Conservation (phyloP, 1,139 yeast species). For the Groenewaldozyma sp. region DNA sequence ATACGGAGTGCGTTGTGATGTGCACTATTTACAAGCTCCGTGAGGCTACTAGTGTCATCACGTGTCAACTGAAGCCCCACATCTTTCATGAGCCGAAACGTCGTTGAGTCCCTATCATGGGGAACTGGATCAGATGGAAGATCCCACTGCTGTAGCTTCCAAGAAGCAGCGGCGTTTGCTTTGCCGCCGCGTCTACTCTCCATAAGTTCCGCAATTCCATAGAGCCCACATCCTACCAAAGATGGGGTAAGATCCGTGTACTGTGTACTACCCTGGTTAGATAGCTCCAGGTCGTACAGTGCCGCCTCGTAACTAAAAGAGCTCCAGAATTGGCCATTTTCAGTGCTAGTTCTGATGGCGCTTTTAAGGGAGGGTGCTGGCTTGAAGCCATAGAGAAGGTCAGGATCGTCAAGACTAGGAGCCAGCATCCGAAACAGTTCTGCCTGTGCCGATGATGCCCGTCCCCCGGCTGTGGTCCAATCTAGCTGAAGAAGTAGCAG, state of each 20-base stretch:
- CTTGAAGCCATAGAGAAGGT: slow-evolving; percentile 55
- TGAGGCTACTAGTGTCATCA: background rate
- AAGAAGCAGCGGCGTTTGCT: slow-evolving; percentile 41
- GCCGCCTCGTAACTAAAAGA: slow-evolving; percentile 49
- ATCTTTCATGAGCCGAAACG: slow-evolving; percentile 41
- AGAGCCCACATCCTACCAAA: slow-evolving; percentile 40
- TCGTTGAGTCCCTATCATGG: slow-evolving; percentile 33
- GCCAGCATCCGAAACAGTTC: slow-evolving; percentile 25
- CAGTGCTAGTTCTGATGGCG: slow-evolving; percentile 37
- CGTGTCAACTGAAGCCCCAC: too few relatives aligned
- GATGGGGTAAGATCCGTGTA: too few relatives aligned
- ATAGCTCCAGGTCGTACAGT: slow-evolving; percentile 36
- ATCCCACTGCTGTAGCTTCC: slow-evolving; percentile 71
- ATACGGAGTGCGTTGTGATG: background rate
- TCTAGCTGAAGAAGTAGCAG: slow-evolving; percentile 16
- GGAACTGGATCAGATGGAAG: slow-evolving; percentile 36
- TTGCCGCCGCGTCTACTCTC: slow-evolving; percentile 3
- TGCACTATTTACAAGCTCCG: background rate
- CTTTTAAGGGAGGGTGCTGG: slow-evolving; percentile 43
- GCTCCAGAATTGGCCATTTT: slow-evolving; percentile 29
- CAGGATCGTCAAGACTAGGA: slow-evolving; percentile 43
- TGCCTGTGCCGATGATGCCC: background rate
- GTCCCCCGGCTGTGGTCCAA: slow-evolving; percentile 15
- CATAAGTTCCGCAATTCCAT: slow-evolving; percentile 38
- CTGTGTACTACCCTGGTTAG: too few relatives aligned